Evolutionary conservation across 805 yeast genomes (phyloP).

Genomic region (Ascoidea rubescens): DNA sequence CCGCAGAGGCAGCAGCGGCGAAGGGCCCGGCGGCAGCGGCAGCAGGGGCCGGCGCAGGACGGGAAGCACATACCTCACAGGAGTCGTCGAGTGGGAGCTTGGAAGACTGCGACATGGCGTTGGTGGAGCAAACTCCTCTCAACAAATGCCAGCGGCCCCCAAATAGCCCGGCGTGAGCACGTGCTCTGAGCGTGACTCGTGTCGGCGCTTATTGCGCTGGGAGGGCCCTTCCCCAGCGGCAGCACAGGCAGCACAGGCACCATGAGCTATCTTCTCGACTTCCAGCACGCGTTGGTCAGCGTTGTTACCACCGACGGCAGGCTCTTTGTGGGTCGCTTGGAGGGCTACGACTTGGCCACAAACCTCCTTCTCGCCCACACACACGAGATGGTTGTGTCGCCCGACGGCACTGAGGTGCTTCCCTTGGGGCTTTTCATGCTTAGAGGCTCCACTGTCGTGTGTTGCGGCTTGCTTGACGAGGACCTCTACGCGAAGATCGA

Average conservation of each 20-base stretch:
- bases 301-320: slow-evolving; percentile 22
- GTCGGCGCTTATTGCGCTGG: too few species aligned
- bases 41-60: background rate
- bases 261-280: slow-evolving; percentile 8
- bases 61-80: background rate
- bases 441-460: slow-evolving; percentile 30
- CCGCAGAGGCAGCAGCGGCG: slow-evolving; percentile 1
- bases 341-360: slow-evolving; percentile 27
- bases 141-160: slow-evolving; percentile 73
- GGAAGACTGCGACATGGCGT: slow-evolving; percentile 3
- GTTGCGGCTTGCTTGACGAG: slow-evolving; percentile 28
- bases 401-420: slow-evolving; percentile 12
- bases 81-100: background rate
- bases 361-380: slow-evolving; percentile 25
- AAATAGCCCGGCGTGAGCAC: slow-evolving; percentile 80
- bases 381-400: slow-evolving; percentile 21
- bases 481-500: slow-evolving; percentile 16
- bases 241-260: too few species aligned
- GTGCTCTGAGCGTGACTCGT: too few species aligned
- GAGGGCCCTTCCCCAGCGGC: too few species aligned
- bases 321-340: slow-evolving; percentile 13
- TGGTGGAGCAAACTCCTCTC: slow-evolving; percentile 3
- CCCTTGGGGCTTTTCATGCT: slow-evolving; percentile 27
- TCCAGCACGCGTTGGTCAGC: slow-evolving; percentile 14
- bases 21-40: slow-evolving; percentile 5